A percentile compares a stretch with the other conserved stretches of the same genome.
Conservation (phyloP, 106 monocot genomes). For the Allium cepa region DNA sequence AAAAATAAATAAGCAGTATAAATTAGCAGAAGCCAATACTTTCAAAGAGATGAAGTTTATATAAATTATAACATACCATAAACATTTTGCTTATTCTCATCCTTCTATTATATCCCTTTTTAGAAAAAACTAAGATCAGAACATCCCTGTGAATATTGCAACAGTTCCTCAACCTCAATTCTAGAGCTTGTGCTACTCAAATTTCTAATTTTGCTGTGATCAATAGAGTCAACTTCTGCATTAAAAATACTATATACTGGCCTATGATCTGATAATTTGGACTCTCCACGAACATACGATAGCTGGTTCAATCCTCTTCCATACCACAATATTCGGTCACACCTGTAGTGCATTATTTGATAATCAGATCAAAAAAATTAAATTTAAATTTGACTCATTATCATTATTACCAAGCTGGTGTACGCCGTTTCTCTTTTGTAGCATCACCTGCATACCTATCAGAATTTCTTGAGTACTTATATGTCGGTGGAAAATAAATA, state of each 20-base stretch:
- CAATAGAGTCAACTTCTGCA: conserved; percentile 52
- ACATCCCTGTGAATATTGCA: conserved; percentile 42
- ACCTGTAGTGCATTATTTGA: conserved; percentile 23
- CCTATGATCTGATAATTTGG: conserved; percentile 54
- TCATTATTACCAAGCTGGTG: conserved; percentile 36
- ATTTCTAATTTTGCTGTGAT: conserved; percentile 23
- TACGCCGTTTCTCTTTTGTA: conserved; percentile 33
- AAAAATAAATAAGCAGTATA: too few species aligned
- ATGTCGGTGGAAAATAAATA: conserved; percentile 46
- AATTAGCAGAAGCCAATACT: neutral
- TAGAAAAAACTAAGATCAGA: conserved; percentile 35
- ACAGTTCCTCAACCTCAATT: conserved; percentile 61
- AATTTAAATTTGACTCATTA: neutral
- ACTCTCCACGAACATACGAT: conserved; percentile 54
- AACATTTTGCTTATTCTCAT: neutral
- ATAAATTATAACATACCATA: neutral
- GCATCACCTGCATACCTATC: conserved; percentile 44
- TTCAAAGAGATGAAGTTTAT: neutral
- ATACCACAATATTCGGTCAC: conserved; percentile 63
- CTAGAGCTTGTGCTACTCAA: conserved; percentile 37
- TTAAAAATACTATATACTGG: conserved; percentile 54
- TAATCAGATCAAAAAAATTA: neutral
- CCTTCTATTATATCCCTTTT: neutral
- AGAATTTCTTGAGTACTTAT: conserved; percentile 46
- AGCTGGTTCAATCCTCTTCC: conserved; percentile 60